Base-by-base conservation (phyloP, 2,329 filamentous ascomycete genomes). In the Aaosphaeria pasadenensis region DNA sequence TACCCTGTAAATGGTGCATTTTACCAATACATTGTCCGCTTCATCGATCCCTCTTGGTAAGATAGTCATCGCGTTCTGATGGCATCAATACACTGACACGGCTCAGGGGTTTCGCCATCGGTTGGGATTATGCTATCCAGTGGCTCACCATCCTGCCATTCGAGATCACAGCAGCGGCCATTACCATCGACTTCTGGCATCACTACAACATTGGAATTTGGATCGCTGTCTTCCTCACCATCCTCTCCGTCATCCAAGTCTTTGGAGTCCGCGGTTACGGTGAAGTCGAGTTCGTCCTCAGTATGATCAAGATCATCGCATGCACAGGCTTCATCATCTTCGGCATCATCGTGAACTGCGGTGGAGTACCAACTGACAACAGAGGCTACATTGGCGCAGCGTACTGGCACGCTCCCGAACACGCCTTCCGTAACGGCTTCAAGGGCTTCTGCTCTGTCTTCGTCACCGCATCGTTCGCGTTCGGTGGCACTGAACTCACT, bases 291-390 rank as follows among this genome's bases (percentile, higher is more conserved):
- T 85, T 84, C 53, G 50, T 79, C 28, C 75, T 85, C 17, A 75
- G 74, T 53, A 70, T 78, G 48, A 74, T 85, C 62, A 85, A 85
- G 64, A 74, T 85, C 55, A 58, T 71, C 9, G 80, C 83, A 41
- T 78, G 79, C 58, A 70, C 79, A 7, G 84, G 83, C 5, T 86
- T 87, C 64, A 86, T 87, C 62, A 76, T 87, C 54, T 70, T 86
- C 29, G 82, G 79, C 40, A 82, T 85, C 46, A 67, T 84, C 47
- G 77, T 85, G 58, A 76, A 83, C 62, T 74, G 71, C 46, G 82
- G 82, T 39, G 82, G 79, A 44, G 83, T 82, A 1, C 82, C 83
- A 4, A 74, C 71, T 1, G 69, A 80, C 48, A 56, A 75, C 54
- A 69, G 76, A 56, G 78, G 80, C 35, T 82, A 84, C 57, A 77